Conservation (phyloP, 495 filamentous ascomycete species). For the Umbilicaria muhlenbergii region DNA sequence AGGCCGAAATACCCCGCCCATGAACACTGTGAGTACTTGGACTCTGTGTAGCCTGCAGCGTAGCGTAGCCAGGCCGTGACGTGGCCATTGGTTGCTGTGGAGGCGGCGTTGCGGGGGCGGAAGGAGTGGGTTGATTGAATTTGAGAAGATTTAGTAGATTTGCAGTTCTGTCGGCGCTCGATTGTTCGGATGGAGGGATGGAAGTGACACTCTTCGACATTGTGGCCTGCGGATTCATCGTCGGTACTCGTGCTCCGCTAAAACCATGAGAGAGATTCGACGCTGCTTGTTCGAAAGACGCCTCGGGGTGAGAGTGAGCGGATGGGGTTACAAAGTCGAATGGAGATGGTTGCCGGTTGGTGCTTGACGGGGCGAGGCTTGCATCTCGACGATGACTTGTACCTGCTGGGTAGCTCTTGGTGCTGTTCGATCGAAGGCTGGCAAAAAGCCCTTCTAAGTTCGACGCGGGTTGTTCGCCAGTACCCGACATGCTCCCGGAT, state of each 20-base stretch:
- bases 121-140: constrained; percentile 45
- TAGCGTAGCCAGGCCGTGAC: constrained; percentile 23
- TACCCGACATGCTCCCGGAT: constrained; percentile 5
- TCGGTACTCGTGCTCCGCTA: constrained; percentile 11
- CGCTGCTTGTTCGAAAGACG: constrained; percentile 8
- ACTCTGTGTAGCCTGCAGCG: constrained; percentile 20
- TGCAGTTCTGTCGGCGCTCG: constrained; percentile 42
- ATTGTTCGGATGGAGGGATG: constrained; percentile 15
- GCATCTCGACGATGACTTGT: constrained; percentile 8
- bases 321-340: constrained; percentile 6
- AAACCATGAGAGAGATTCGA: constrained; percentile 5
- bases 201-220: constrained; percentile 31
- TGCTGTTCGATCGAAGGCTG: constrained; percentile 14
- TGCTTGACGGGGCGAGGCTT: constrained; percentile 2
- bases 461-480: constrained; percentile 11
- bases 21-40: constrained; percentile 25
- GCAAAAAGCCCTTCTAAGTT: constrained; percentile 16
- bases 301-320: neutral
- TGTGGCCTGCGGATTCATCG: constrained; percentile 19
- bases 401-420: constrained; percentile 7
- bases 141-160: constrained; percentile 78
- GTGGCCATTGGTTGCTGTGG: constrained; percentile 24
- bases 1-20: constrained; percentile 40
- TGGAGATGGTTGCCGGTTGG: constrained; percentile 10
- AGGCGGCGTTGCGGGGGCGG: constrained; percentile 16